A percentile compares a stretch with the other conserved stretches of the same genome.
These are phyloP conservation scores for Didymella keratinophila DNA, from an alignment of 2,329 filamentous ascomycete species.

Conservation along the genomic window DNA sequence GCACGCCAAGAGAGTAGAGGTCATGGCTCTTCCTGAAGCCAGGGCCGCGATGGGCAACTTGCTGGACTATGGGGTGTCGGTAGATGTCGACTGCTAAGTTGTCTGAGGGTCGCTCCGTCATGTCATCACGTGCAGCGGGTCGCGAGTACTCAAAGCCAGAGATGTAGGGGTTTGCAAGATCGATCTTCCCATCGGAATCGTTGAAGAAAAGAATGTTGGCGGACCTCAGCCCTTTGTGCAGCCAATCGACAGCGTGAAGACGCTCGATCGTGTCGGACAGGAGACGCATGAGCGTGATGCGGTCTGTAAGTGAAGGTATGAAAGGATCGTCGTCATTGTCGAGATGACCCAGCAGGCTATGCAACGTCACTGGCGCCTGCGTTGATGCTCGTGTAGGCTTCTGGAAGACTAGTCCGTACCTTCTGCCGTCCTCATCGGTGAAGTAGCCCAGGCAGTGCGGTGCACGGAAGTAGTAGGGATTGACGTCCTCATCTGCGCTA, in stretches of 20 bases:
- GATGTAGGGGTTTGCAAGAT: slow-evolving; percentile 56
- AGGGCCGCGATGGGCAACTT: slow-evolving; percentile 40
- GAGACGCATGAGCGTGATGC: slow-evolving; percentile 61
- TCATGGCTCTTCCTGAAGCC: slow-evolving; percentile 61
- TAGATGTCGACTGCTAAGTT: slow-evolving; percentile 60
- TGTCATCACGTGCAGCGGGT: slow-evolving; percentile 59
- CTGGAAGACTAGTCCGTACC: slow-evolving; percentile 64
- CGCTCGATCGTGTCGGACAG: slow-evolving; percentile 63
- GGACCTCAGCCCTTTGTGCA: slow-evolving; percentile 66
- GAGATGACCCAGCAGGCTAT: no score
- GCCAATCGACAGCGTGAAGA: slow-evolving; percentile 64
- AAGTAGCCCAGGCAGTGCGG: slow-evolving; percentile 50
- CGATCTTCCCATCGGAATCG: slow-evolving; percentile 33
- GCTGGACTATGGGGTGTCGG: slow-evolving; percentile 57
- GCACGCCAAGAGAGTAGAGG: slow-evolving; percentile 61
- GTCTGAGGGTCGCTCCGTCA: slow-evolving; percentile 59
- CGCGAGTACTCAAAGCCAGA: slow-evolving; percentile 65
- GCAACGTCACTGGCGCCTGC: no score
- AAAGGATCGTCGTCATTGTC: background rate
- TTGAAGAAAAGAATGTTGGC: slow-evolving; percentile 63
- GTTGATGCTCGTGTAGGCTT: slow-evolving; percentile 53
- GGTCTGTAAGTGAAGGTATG: slow-evolving; percentile 60
- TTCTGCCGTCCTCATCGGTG: slow-evolving; percentile 45
- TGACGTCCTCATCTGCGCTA: background rate
- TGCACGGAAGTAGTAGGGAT: slow-evolving; percentile 45